These are phyloP conservation scores for Sonneratia alba DNA, from an alignment of 345 rosid genomes.

Conservation along the genomic window DNA sequence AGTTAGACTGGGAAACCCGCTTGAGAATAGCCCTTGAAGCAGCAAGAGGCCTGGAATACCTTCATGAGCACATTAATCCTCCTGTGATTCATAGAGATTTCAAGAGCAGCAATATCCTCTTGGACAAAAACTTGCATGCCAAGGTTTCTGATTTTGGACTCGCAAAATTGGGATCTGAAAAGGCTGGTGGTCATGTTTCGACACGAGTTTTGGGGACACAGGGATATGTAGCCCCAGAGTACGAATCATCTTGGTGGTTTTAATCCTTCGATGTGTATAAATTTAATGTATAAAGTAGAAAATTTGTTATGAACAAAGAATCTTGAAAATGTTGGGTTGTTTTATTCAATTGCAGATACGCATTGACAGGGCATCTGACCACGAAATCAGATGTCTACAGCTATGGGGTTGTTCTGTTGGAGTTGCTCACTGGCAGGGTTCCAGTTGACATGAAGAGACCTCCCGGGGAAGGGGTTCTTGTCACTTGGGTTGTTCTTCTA, in stretches of 20 bases:
- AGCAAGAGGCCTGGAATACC: constrained; percentile 79
- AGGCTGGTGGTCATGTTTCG: constrained; percentile 67
- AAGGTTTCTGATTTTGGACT: constrained; percentile 78
- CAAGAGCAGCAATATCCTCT: constrained; percentile 63
- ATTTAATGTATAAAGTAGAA: too few species aligned
- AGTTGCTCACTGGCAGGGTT: constrained; percentile 81
- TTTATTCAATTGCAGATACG: constrained; percentile 44
- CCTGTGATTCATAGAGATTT: constrained; percentile 74
- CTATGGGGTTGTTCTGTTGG: constrained; percentile 83
- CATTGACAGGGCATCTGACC: constrained; percentile 82
- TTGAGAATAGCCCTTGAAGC: constrained; percentile 72
- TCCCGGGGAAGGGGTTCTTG: constrained; percentile 78
- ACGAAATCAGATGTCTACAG: constrained; percentile 95
- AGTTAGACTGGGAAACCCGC: constrained; percentile 67
- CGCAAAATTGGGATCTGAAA: constrained; percentile 67
- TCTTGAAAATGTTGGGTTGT: background rate
- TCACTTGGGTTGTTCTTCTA: constrained; percentile 51
- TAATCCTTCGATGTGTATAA: background rate
- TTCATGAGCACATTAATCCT: constrained; percentile 64
- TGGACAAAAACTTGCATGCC: constrained; percentile 55
- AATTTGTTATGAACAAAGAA: too few species aligned
- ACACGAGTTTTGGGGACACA: constrained; percentile 71
- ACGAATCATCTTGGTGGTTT: constrained; percentile 8
- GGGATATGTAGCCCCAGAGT: constrained; percentile 83
- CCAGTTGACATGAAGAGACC: constrained; percentile 82